A percentile compares a stretch with the other conserved stretches of the same genome.
These are phyloP conservation scores for sunflower (Helianthus annuus) DNA, from an alignment of 129 eudicot genomes.

Conservation along the genomic window HanXRQr2.0-SUNRISE NC_035433.2:44353429-44353928, in stretches of 20 bases:
- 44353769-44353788: neutral
- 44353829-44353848: too few species aligned
- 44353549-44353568: constrained; percentile 73
- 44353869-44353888: too few species aligned
- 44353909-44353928: too few species aligned
- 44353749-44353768: constrained; percentile 16
- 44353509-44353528: constrained; percentile 62
- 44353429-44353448: constrained; percentile 9
- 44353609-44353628: constrained; percentile 60
- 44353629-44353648: constrained; percentile 18
- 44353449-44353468: constrained; percentile 10
- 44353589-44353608: constrained; percentile 54
- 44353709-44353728: constrained; percentile 9
- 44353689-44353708: constrained; percentile 25
- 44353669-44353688: constrained; percentile 11
- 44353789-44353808: too few species aligned
- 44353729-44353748: constrained; percentile 16
- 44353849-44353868: too few species aligned
- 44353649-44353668: constrained; percentile 21
- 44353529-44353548: constrained; percentile 73
- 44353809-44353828: too few species aligned
- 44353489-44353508: constrained; percentile 40
- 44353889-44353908: too few species aligned
- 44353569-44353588: constrained; percentile 67
- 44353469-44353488: constrained; percentile 34